These are phyloP conservation scores for Syncephalastrum contaminatum DNA, from an alignment of 371 early-diverging fungal genomes.

Conservation along the genomic window DNA sequence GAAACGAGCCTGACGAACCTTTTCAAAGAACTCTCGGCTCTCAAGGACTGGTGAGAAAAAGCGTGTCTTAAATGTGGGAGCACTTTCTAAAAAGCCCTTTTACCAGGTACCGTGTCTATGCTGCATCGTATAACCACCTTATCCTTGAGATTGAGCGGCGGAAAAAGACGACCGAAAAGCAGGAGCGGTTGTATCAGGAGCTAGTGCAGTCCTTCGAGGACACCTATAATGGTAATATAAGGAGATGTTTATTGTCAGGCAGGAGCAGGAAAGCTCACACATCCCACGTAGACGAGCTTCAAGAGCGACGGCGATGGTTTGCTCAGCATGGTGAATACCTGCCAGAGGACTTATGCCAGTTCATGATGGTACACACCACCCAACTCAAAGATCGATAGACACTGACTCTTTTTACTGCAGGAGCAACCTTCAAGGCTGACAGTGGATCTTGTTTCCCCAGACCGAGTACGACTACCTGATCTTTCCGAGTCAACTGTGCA, in stretches of 20 bases:
- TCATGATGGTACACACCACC: constrained; percentile 34
- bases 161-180: constrained; percentile 28
- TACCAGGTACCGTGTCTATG: constrained; percentile 34
- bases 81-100: not conserved
- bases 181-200: constrained; percentile 25
- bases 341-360: constrained; percentile 43
- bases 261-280: not conserved
- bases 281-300: constrained; percentile 29
- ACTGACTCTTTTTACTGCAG: constrained; percentile 3
- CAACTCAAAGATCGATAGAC: not conserved
- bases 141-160: constrained; percentile 42
- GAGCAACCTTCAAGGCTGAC: constrained; percentile 25
- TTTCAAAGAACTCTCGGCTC: constrained; percentile 32
- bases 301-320: constrained; percentile 40
- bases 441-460: constrained; percentile 20
- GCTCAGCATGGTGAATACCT: constrained; percentile 45
- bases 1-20: constrained; percentile 29
- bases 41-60: constrained; percentile 27
- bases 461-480: constrained; percentile 23
- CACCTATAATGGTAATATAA: constrained; percentile 23
- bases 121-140: constrained; percentile 37
- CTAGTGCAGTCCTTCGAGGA: constrained; percentile 29
- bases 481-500: constrained; percentile 29
- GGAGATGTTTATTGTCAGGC: not conserved
- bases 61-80: too few species aligned